Percentiles rank a stretch among this genome's conserved stretches.
Evolutionary conservation across 805 yeast genomes (phyloP).

Genomic region (Candida ipomoeae): DNA sequence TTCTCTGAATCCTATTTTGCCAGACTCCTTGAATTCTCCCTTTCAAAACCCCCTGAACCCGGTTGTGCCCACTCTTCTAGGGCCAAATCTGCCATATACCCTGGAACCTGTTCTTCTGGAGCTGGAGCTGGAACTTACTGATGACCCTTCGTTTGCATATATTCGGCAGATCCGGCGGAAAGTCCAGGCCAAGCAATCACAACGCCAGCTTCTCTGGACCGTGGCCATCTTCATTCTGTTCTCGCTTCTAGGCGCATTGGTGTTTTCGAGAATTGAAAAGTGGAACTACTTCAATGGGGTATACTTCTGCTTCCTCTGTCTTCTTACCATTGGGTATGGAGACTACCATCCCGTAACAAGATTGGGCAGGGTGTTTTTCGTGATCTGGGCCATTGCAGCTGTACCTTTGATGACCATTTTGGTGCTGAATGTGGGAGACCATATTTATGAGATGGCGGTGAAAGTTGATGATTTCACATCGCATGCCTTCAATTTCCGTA

Average conservation of each 20-base stretch:
- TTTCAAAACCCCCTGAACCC: no score
- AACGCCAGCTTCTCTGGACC: constrained; percentile 37
- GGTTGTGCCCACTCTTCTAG: no score
- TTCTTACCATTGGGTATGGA: constrained; percentile 84
- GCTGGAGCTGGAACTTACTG: neutral
- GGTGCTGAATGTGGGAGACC: constrained; percentile 68
- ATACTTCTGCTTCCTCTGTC: constrained; percentile 74
- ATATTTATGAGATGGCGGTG: constrained; percentile 34
- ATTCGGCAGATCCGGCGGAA: constrained; percentile 50
- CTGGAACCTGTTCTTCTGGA: neutral
- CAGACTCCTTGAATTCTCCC: no score
- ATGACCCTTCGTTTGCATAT: constrained; percentile 44
- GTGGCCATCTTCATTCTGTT: constrained; percentile 47
- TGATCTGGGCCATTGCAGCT: constrained; percentile 77
- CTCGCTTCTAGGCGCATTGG: constrained; percentile 71
- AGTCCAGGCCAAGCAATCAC: constrained; percentile 37
- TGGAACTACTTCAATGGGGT: constrained; percentile 71
- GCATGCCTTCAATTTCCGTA: constrained; percentile 5
- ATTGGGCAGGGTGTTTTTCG: constrained; percentile 70
- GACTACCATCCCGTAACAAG: constrained; percentile 59
- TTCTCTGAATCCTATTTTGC: no score
- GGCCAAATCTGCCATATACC: no score
- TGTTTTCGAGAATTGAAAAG: constrained; percentile 54
- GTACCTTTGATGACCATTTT: constrained; percentile 85
- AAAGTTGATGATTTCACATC: constrained; percentile 9